Evolutionary conservation across 768 basidiomycete genomes (phyloP).

Genomic region (Pholiota microspora): DNA sequence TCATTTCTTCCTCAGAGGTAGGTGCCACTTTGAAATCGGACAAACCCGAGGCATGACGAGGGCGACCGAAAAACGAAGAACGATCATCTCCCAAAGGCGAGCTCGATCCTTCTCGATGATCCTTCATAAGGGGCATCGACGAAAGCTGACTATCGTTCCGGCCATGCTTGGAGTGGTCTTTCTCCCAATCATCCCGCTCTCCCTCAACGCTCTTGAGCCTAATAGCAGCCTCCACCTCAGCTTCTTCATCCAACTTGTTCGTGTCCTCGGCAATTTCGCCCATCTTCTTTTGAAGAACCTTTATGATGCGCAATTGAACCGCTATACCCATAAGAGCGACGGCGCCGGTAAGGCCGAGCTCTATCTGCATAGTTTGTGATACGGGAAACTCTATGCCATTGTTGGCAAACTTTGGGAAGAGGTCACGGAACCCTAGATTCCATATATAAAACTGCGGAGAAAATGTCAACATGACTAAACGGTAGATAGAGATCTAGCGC

Average conservation of each 20-base stretch:
- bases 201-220: slow-evolving; percentile 60
- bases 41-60: slow-evolving; percentile 61
- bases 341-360: slow-evolving; percentile 84
- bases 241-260: slow-evolving; percentile 67
- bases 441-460: slow-evolving; percentile 82
- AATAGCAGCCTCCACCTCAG: slow-evolving; percentile 71
- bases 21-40: slow-evolving; percentile 73
- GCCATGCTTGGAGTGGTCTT: slow-evolving; percentile 66
- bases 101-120: slow-evolving; percentile 46
- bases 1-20: slow-evolving; percentile 59
- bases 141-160: slow-evolving; percentile 66
- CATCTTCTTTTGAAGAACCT: slow-evolving; percentile 75
- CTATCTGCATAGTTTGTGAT: slow-evolving; percentile 89
- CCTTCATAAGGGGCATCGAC: slow-evolving; percentile 65
- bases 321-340: slow-evolving; percentile 84
- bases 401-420: slow-evolving; percentile 76
- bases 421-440: slow-evolving; percentile 81
- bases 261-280: slow-evolving; percentile 78
- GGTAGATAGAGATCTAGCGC: slow-evolving; percentile 8
- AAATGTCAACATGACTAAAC: slow-evolving; percentile 9
- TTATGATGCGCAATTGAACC: slow-evolving; percentile 85
- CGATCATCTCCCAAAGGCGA: slow-evolving; percentile 50
- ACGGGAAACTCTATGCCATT: slow-evolving; percentile 78
- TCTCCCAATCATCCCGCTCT: slow-evolving; percentile 87
- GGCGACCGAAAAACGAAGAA: slow-evolving; percentile 49